Evolutionary conservation across 2,329 filamentous ascomycete genomes (phyloP).

Genomic region (Aspergillus jensenii): DNA sequence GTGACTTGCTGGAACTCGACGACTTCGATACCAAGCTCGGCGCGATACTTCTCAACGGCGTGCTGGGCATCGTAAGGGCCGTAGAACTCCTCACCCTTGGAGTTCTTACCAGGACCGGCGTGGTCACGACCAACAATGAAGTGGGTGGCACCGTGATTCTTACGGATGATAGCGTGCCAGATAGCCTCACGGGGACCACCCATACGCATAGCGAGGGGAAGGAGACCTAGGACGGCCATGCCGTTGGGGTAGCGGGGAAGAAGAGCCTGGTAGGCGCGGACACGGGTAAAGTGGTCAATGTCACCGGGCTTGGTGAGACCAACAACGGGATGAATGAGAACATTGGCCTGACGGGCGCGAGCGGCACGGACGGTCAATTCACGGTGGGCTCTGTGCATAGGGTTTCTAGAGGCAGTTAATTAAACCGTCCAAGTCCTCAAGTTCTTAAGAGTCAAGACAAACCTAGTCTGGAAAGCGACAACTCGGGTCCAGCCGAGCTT

Average conservation of each 20-base stretch:
- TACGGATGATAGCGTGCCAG: constrained; percentile 99
- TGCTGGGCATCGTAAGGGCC: constrained; percentile 97
- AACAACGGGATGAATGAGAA: constrained; percentile 97
- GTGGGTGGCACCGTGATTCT: constrained; percentile 98
- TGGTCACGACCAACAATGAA: constrained; percentile 99
- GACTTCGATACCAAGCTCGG: constrained; percentile 97
- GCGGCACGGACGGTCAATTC: constrained; percentile 97
- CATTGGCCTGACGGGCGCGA: constrained; percentile 93
- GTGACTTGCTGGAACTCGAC: constrained; percentile 99
- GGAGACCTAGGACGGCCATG: constrained; percentile 94
- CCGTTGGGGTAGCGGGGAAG: constrained; percentile 97
- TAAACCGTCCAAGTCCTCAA: background rate
- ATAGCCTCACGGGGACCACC: constrained; percentile 96
- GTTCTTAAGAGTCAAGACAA: constrained; percentile 5
- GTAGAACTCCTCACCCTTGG: constrained; percentile 94
- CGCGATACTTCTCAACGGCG: constrained; percentile 92
- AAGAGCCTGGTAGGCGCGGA: constrained; percentile 96
- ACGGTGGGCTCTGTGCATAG: constrained; percentile 98
- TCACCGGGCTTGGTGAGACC: constrained; percentile 98
- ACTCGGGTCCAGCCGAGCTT: constrained; percentile 98
- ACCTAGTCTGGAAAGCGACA: constrained; percentile 92
- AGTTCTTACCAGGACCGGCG: constrained; percentile 97
- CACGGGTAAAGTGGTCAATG: constrained; percentile 99
- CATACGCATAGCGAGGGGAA: constrained; percentile 98
- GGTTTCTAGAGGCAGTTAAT: constrained; percentile 62